Base-by-base conservation (phyloP, 2,329 filamentous ascomycete species). In the Aspergillus amoenus region DNA sequence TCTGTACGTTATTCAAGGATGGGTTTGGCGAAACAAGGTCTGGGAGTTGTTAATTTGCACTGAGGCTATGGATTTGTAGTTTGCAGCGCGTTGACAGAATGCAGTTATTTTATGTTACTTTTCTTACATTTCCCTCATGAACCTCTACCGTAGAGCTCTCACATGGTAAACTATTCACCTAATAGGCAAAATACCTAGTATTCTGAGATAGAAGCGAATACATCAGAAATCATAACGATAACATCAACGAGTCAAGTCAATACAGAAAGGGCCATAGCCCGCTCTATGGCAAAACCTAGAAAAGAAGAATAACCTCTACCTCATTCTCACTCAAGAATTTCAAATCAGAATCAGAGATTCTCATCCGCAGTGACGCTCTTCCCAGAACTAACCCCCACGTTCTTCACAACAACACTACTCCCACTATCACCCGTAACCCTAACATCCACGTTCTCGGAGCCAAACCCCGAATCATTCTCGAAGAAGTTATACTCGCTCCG, bases 401-500 rank as follows among this genome's bases (percentile, higher is more conserved):
- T 70, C 60, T 80, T 81, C 7, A 87, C 79, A 6, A 76, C 72
- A 12, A 88, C 74, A 0, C 66, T 76, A 61, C 78, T 75, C 1
- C 85, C 85, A 43, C 76, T 77, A 3, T 73, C 67, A 59, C 81
- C 80, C 1, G 84, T 87, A 39, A 87, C 76, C 59, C 78, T 79
- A 37, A 88, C 76, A 61, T 82, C 78, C 1, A 88, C 82, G 3
- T 70, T 79, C 8, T 76, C 70, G 0, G 78, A 79, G 0, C 84
- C 82, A 64, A 84, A 86, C 0, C 86, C 86, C 56, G 77, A 75
- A 0, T 74, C 56, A 63, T 85, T 79, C 77, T 88, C 81, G 45
- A 88, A 88, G 74, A 80, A 88, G 77, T 88, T 84, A 69, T 85
- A 85, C 27, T 75, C 70, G 55, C 78, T 70, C 47, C 86, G 77